These are phyloP conservation scores for Cyphellophora attinorum DNA, from an alignment of 2,329 filamentous ascomycete species.

Conservation along the genomic window DNA sequence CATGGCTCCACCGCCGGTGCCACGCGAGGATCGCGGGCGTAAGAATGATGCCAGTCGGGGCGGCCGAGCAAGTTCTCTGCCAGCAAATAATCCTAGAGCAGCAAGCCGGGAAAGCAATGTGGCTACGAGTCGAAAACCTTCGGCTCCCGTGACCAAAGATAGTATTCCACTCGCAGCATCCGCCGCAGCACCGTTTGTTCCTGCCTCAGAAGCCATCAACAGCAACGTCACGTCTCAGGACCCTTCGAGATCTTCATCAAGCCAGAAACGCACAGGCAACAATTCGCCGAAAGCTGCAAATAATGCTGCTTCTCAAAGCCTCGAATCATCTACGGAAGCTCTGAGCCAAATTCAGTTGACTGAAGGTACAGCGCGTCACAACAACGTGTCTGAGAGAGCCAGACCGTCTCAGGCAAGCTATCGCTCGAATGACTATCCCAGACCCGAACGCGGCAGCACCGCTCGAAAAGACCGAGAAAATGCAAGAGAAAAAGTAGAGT, in stretches of 20 bases:
- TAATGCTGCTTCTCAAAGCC: slow-evolving; percentile 17
- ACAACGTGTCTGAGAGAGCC: slow-evolving; percentile 22
- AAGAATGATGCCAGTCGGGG: slow-evolving; percentile 19
- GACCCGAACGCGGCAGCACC: slow-evolving; percentile 8
- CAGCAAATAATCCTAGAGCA: slow-evolving; percentile 27
- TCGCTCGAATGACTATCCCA: slow-evolving; percentile 7
- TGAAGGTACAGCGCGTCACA: slow-evolving; percentile 23
- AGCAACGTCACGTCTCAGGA: neutral
- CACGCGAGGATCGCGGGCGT: slow-evolving; percentile 18
- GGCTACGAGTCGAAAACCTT: slow-evolving; percentile 24
- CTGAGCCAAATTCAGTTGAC: neutral
- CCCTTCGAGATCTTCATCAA: slow-evolving; percentile 16
- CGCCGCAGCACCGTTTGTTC: slow-evolving; percentile 2
- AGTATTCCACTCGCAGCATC: neutral
- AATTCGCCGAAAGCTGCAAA: neutral
- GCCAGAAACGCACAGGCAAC: slow-evolving; percentile 8
- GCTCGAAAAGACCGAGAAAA: slow-evolving; percentile 21
- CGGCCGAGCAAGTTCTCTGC: slow-evolving; percentile 29
- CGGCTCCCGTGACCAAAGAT: slow-evolving; percentile 15
- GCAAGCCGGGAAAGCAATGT: slow-evolving; percentile 24
- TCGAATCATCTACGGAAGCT: neutral
- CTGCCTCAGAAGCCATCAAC: neutral
- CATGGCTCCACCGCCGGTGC: slow-evolving; percentile 19
- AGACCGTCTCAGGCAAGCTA: slow-evolving; percentile 8
- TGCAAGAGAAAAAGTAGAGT: slow-evolving; percentile 19